Evolutionary conservation across 2,329 filamentous ascomycete genomes (phyloP).

Genomic region (Aspergillus awamori): DNA sequence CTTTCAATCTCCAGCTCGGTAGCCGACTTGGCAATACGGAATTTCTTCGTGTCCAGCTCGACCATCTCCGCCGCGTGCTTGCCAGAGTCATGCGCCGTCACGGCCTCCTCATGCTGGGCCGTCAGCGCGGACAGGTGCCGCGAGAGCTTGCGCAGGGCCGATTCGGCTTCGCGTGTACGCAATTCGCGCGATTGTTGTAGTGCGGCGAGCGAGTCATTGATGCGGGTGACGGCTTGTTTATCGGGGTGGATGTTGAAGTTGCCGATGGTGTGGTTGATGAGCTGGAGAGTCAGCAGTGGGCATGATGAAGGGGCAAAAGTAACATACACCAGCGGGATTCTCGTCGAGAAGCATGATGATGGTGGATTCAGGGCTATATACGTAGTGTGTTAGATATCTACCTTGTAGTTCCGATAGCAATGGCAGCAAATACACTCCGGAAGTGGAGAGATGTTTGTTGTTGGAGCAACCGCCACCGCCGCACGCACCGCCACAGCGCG

Average conservation of each 20-base stretch:
- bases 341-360: slow-evolving; percentile 88
- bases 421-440: slow-evolving; percentile 20
- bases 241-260: slow-evolving; percentile 96
- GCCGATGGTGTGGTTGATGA: slow-evolving; percentile 86
- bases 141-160: slow-evolving; percentile 69
- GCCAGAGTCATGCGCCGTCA: slow-evolving; percentile 72
- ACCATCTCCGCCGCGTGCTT: slow-evolving; percentile 84
- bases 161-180: slow-evolving; percentile 71
- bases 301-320: not conserved
- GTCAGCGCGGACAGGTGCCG: slow-evolving; percentile 75
- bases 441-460: slow-evolving; percentile 31
- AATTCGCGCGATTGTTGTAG: slow-evolving; percentile 83
- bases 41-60: slow-evolving; percentile 88
- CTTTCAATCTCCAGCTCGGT: slow-evolving; percentile 90
- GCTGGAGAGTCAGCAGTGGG: slow-evolving; percentile 52
- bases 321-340: slow-evolving; percentile 77
- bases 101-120: slow-evolving; percentile 75
- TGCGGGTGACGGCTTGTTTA: slow-evolving; percentile 78
- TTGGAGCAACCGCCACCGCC: slow-evolving; percentile 44
- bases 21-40: slow-evolving; percentile 88
- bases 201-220: slow-evolving; percentile 78
- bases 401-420: no score
- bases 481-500: slow-evolving; percentile 40
- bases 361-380: slow-evolving; percentile 1
- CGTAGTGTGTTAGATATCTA: no score